Percentiles rank a stretch among this genome's conserved stretches.
Evolutionary conservation across 176 grass and related monocot genomes (phyloP).

Genomic region (Cocos nucifera): DNA sequence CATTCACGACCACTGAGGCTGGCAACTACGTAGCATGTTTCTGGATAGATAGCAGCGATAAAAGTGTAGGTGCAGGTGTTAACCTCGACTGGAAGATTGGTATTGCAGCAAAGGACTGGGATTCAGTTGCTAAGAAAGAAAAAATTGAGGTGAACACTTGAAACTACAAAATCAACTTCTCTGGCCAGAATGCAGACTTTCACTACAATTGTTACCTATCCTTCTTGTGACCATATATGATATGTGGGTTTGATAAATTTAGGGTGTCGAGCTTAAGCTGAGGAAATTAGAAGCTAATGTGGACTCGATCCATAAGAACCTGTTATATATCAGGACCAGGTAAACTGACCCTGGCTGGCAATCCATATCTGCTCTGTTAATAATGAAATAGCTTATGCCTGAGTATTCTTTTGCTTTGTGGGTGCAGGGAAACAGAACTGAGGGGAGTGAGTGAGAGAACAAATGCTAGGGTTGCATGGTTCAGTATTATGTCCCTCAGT

Average conservation of each 20-base stretch:
- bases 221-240: too few relatives aligned
- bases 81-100: constrained; percentile 90
- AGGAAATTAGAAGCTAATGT: constrained; percentile 70
- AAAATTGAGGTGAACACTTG: constrained; percentile 56
- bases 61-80: constrained; percentile 42
- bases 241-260: constrained; percentile 9
- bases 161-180: neutral
- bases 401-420: constrained; percentile 6
- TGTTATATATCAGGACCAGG: constrained; percentile 74
- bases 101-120: constrained; percentile 83
- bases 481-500: constrained; percentile 60
- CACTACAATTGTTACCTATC: neutral
- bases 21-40: constrained; percentile 86
- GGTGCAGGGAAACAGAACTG: constrained; percentile 77
- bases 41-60: constrained; percentile 57
- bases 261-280: constrained; percentile 81
- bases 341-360: neutral
- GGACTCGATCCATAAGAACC: constrained; percentile 64
- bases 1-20: constrained; percentile 70
- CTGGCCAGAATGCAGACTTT: too few relatives aligned
- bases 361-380: too few relatives aligned
- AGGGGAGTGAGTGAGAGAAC: constrained; percentile 73
- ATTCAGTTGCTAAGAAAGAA: constrained; percentile 81
- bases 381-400: too few relatives aligned
- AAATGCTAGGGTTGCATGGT: constrained; percentile 74